phyloP scores from a whole-genome alignment of 257 asterid genomes.

The Vinca minor region DNA sequence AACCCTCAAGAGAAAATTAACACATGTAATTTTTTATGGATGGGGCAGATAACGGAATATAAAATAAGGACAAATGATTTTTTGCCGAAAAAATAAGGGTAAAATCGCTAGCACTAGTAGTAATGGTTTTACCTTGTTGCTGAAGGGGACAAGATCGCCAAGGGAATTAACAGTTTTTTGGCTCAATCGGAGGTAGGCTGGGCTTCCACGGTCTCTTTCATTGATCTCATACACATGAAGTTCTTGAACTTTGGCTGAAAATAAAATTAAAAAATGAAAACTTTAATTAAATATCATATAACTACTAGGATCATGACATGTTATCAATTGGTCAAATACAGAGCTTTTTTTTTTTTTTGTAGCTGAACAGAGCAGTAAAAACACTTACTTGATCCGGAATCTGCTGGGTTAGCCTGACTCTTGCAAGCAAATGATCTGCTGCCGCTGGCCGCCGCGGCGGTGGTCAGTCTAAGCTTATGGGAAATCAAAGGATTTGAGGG shows the following conservation, averaged over 20 bases:
- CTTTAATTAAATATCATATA: too few relatives aligned
- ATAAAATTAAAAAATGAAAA: neutral
- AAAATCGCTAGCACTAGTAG: too few relatives aligned
- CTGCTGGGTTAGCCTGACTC: slow-evolving; percentile 37
- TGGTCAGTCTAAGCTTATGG: slow-evolving; percentile 23
- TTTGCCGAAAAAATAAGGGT: too few relatives aligned
- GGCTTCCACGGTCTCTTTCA: slow-evolving; percentile 96
- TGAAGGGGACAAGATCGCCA: slow-evolving; percentile 94
- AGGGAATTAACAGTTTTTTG: slow-evolving; percentile 64
- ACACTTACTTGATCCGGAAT: slow-evolving; percentile 34
- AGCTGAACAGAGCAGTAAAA: neutral
- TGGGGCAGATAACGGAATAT: too few relatives aligned
- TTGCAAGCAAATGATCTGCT: slow-evolving; percentile 46
- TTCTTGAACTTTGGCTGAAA: slow-evolving; percentile 60
- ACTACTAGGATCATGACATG: too few relatives aligned
- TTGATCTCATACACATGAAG: slow-evolving; percentile 75
- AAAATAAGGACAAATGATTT: too few relatives aligned
- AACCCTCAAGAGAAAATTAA: too few relatives aligned
- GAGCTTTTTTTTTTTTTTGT: neutral
- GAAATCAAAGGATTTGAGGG: slow-evolving; percentile 31
- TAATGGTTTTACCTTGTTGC: slow-evolving; percentile 59
- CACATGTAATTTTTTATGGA: too few relatives aligned
- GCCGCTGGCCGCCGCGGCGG: slow-evolving; percentile 14
- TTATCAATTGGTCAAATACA: neutral
- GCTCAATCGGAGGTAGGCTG: slow-evolving; percentile 85